Base-by-base conservation (phyloP, 2,329 filamentous ascomycete species). In the Aureobasidium uvarum region DNA sequence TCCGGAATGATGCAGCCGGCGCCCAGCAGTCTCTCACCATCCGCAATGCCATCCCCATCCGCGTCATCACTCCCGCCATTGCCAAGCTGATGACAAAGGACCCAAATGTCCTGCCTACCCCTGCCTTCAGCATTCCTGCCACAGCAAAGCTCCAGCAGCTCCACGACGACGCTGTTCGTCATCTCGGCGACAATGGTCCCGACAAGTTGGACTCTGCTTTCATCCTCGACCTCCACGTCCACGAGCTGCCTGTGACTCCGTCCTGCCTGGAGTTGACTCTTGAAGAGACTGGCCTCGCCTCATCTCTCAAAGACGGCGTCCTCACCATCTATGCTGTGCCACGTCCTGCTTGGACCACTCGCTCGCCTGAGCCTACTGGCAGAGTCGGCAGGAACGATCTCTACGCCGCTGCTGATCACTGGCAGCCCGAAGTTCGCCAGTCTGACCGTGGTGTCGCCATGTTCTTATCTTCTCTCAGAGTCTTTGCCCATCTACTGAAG, bases 381-480 rank as follows among this genome's bases (percentile, higher is more conserved):
- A 25, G 62, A 7, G 41, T 66, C 45, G 73, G 72, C 28, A 72
- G 67, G 50, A 68, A 69, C n/a, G 68, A 65, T 10, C 72, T 75
- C 18, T 75, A 71, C 65, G 65, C 70, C 16, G 48, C 67, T n/a
- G 67, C 66, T 23, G 33, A 66, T 11, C 70, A 72, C 46, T 75
- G 74, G 73, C 68, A 73, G 33, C 71, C 70, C 36, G 63, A 69
- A 5, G 48, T 71, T 6, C 66, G 65, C 2, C 73, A 77, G 52
- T 73, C 71, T 2, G 68, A 73, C 7, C 74, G 76, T 38, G 76
- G 74, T 25, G 70, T 73, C 4, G 73, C 75, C 10, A 74, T 75
- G 64, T 71, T 77, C 36, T 69, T 78, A 2, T 76, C 76, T 11
- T 72, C 74, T 3, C 66, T 77, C 28, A 70, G 75, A 23, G 71